Base-by-base conservation (phyloP, 2,329 filamentous ascomycete species). In the Xylaria sp. region DNA sequence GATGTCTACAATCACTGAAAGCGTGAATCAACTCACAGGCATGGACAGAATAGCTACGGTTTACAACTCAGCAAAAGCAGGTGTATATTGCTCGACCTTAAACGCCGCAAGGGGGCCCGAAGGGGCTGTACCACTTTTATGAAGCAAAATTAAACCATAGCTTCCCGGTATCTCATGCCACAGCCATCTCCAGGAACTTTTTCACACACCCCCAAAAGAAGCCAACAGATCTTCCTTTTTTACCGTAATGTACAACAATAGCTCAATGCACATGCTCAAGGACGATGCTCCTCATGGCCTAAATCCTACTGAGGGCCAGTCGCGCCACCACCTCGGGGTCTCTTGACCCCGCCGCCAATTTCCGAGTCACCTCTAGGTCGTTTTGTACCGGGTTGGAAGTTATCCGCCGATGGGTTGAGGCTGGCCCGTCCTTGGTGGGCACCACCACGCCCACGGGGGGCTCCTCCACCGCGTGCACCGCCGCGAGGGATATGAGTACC, bases 311-410 rank as follows among this genome's bases (percentile, higher is more conserved):
- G 65, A 48, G 63, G 59, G 48, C 61, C 61, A 18, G 61, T 51
- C 54, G 61, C 57, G 34, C 63, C 66, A 57, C 73, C 75, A 52
- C 72, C 73, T 55, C 74, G 69, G 54, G 72, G 70, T 61, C 74
- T 70, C 69, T 77, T 77, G n/a, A 69, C 64, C 1, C 73, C 78
- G 47, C 70, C 73, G 5, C 71, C 72, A 42, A 65, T 64, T 48
- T 76, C 75, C 11, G 70, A 72, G 58, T 84, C 82, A 58, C 81
- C 80, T 34, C 82, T 76, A 18, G 79, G 76, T 42, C 82, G 76
- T 71, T 85, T 84, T 66, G 79, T 81, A 19, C 81, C 80, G 13
- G 79, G 77, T 34, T 82, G 81, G 64, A 82, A 79, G 61, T 81
- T 80, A 59, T 81, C 80, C 11, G 78, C 81, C 9, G 75, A 72